Percentiles rank a stretch among this genome's conserved stretches.
These are phyloP conservation scores for Angomonas deanei DNA, from an alignment of 208 protist genomes.

Conservation along the genomic window DNA sequence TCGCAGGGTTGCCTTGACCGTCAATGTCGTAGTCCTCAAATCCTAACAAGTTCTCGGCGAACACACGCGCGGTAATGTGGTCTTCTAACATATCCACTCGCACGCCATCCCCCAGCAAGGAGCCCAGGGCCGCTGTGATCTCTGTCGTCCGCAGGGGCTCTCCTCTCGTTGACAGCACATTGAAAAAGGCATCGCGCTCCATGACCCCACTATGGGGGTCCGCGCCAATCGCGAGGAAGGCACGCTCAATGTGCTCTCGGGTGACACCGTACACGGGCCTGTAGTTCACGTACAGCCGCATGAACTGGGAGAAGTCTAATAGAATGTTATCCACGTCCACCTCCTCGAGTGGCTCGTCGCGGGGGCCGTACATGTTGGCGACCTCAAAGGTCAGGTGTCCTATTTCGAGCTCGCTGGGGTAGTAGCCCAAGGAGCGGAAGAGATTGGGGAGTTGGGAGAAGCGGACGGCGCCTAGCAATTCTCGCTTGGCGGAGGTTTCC, in stretches of 20 bases:
- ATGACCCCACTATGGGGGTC: slow-evolving; percentile 66
- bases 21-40: slow-evolving; percentile 88
- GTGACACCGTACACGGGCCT: slow-evolving; percentile 89
- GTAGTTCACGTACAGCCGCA: slow-evolving; percentile 94
- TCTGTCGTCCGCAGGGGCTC: slow-evolving; percentile 74
- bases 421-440: slow-evolving; percentile 94
- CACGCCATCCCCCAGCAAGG: slow-evolving; percentile 85
- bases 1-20: slow-evolving; percentile 23
- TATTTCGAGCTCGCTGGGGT: slow-evolving; percentile 91
- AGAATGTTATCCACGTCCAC: slow-evolving; percentile 72
- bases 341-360: slow-evolving; percentile 50
- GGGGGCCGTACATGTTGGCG: slow-evolving; percentile 69
- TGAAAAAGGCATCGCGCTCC: slow-evolving; percentile 66
- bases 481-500: slow-evolving; percentile 88
- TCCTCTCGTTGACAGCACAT: slow-evolving; percentile 57
- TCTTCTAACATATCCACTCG: slow-evolving; percentile 85
- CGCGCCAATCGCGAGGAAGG: slow-evolving; percentile 81
- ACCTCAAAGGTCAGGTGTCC: slow-evolving; percentile 92
- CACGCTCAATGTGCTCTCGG: slow-evolving; percentile 81
- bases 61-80: slow-evolving; percentile 77
- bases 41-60: slow-evolving; percentile 86
- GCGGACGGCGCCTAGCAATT: slow-evolving; percentile 86
- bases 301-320: slow-evolving; percentile 88
- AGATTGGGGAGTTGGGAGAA: slow-evolving; percentile 92
- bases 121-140: slow-evolving; percentile 67